A percentile compares a stretch with the other conserved stretches of the same genome.
These are phyloP conservation scores for Euryodendron excelsum DNA, from an alignment of 148 eudicot species.

Conservation along the genomic window DNA sequence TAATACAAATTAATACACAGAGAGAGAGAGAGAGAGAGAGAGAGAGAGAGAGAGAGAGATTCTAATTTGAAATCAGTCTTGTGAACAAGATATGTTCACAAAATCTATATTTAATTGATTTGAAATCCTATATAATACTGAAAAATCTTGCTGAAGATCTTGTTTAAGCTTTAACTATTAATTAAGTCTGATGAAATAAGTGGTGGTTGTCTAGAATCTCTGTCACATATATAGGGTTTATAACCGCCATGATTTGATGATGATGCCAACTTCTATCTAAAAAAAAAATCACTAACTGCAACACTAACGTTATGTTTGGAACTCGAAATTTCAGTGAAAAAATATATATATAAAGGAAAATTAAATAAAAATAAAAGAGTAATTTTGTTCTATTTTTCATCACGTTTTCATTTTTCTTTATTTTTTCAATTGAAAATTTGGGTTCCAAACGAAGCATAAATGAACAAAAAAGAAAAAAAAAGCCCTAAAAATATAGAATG, in stretches of 20 bases:
- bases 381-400: too few species aligned
- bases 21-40: background rate
- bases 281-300: too few species aligned
- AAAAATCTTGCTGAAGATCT: background rate
- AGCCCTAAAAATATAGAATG: too few species aligned
- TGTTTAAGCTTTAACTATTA: slow-evolving; percentile 5
- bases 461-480: too few species aligned
- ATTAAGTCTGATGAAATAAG: background rate
- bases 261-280: background rate
- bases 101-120: background rate
- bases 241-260: too few species aligned
- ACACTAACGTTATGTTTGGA: too few species aligned
- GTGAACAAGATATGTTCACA: background rate
- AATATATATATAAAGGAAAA: too few species aligned
- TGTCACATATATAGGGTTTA: background rate
- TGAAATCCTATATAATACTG: slow-evolving; percentile 1
- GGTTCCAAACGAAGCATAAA: too few species aligned
- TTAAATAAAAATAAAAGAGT: too few species aligned
- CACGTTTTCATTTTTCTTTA: too few species aligned
- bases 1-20: background rate
- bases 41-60: background rate
- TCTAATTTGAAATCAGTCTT: background rate
- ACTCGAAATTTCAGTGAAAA: too few species aligned
- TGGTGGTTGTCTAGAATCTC: background rate
- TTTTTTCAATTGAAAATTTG: too few species aligned